phyloP scores from a whole-genome alignment of 2,329 filamentous ascomycete species.

The Madurella mycetomatis region DNA sequence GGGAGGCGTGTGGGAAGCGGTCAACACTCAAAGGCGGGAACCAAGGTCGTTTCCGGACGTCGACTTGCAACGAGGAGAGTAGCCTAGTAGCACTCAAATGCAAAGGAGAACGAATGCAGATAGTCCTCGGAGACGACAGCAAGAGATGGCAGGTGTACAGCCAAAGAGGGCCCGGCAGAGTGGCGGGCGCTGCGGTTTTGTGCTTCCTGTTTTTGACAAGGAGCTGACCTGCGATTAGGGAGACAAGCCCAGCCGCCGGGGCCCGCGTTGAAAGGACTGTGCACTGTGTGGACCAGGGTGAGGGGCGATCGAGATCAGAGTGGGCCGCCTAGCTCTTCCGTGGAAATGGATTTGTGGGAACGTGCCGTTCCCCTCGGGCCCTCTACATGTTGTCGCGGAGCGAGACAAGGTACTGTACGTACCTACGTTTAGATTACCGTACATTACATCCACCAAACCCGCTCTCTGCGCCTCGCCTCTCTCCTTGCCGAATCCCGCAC shows the following conservation, averaged over 20 bases:
- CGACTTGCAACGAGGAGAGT: background rate
- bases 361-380: slow-evolving; percentile 16
- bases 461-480: background rate
- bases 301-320: slow-evolving; percentile 23
- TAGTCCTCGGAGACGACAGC: background rate
- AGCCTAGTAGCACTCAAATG: background rate
- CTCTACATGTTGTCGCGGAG: slow-evolving; percentile 2
- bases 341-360: slow-evolving; percentile 24
- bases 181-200: slow-evolving; percentile 20
- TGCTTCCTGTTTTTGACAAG: slow-evolving; percentile 19
- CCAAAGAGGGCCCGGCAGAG: slow-evolving; percentile 8
- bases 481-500: background rate
- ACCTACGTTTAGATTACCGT: no score
- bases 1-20: no score
- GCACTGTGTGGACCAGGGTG: slow-evolving; percentile 17
- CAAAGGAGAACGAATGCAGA: background rate
- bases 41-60: background rate
- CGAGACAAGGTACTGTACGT: slow-evolving; percentile 6
- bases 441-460: background rate
- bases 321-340: slow-evolving; percentile 17
- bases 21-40: background rate
- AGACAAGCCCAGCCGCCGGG: slow-evolving; percentile 13
- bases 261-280: slow-evolving; percentile 10
- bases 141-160: slow-evolving; percentile 2
- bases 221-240: slow-evolving; percentile 11